A percentile compares a stretch with the other conserved stretches of the same genome.
phyloP scores from a whole-genome alignment of 2,329 filamentous ascomycete species.

The Apiospora hydei region DNA sequence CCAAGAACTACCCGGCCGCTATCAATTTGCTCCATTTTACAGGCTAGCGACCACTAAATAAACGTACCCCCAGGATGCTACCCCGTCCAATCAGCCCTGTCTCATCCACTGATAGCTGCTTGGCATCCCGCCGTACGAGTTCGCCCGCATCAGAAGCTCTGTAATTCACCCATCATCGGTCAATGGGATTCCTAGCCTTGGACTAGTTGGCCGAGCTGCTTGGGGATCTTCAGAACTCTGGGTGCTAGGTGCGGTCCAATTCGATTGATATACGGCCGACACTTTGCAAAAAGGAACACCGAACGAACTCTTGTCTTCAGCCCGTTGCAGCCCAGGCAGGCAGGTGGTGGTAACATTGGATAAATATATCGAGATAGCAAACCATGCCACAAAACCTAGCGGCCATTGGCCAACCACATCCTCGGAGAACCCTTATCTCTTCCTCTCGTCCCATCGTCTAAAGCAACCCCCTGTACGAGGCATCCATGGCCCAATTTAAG shows the following conservation, averaged over 20 bases:
- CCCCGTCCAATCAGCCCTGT: neutral
- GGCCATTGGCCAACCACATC: slow-evolving; percentile 9
- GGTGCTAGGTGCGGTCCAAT: neutral
- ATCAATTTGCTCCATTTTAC: neutral
- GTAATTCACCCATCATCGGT: neutral
- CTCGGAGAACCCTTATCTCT: slow-evolving; percentile 8
- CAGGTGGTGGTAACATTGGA: neutral
- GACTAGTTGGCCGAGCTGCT: neutral
- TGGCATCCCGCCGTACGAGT: neutral
- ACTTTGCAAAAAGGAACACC: neutral
- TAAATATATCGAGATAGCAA: neutral
- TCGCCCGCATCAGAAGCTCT: slow-evolving; percentile 2
- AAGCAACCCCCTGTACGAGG: neutral
- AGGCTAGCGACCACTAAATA: slow-evolving; percentile 4
- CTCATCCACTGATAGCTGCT: neutral
- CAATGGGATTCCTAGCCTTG: neutral
- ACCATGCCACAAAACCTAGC: neutral
- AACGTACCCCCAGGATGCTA: neutral
- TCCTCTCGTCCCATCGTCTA: neutral
- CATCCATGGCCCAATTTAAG: neutral
- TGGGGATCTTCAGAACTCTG: neutral
- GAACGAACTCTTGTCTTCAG: neutral
- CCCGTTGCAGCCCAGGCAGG: neutral
- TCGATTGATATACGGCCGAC: neutral
- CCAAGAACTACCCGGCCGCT: neutral